phyloP scores from a whole-genome alignment of 139 green algal species.

The Tetradesmus lagerheimii region DNA sequence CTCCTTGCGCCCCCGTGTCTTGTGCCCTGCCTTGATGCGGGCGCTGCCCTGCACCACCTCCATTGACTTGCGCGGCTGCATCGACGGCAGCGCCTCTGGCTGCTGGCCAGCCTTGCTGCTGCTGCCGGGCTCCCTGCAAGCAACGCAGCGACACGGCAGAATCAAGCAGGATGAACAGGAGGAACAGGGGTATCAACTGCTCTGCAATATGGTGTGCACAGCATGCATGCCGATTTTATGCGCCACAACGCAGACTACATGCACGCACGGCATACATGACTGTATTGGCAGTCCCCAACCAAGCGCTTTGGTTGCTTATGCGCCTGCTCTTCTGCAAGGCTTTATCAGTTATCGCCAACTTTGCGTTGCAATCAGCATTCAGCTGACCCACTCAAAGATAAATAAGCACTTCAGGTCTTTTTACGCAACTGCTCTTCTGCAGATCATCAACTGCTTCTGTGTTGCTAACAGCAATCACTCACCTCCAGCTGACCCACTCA shows the following conservation, averaged over 20 bases:
- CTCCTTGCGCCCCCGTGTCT: not conserved
- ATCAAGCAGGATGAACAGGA: no score
- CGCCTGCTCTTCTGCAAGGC: not conserved
- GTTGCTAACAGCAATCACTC: not conserved
- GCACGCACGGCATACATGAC: no score
- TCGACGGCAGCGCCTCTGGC: not conserved
- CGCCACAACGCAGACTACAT: no score
- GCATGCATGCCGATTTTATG: no score
- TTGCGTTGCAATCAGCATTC: not conserved
- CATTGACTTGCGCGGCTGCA: not conserved
- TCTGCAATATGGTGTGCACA: no score
- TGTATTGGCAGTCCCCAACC: no score
- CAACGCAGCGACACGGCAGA: not conserved
- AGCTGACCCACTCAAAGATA: not conserved
- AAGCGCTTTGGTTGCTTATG: no score
- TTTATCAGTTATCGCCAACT: not conserved
- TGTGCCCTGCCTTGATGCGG: not conserved
- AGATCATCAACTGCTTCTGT: not conserved
- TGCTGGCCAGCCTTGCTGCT: slow-evolving; percentile 7
- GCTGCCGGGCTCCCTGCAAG: not conserved
- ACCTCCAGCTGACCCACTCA: slow-evolving; percentile 6
- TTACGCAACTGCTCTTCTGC: not conserved
- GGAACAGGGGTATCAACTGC: no score
- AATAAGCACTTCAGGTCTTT: no score
- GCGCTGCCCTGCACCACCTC: not conserved